These are phyloP conservation scores for Penstemon davidsonii DNA, from an alignment of 257 asterid species.

Conservation along the genomic window DNA sequence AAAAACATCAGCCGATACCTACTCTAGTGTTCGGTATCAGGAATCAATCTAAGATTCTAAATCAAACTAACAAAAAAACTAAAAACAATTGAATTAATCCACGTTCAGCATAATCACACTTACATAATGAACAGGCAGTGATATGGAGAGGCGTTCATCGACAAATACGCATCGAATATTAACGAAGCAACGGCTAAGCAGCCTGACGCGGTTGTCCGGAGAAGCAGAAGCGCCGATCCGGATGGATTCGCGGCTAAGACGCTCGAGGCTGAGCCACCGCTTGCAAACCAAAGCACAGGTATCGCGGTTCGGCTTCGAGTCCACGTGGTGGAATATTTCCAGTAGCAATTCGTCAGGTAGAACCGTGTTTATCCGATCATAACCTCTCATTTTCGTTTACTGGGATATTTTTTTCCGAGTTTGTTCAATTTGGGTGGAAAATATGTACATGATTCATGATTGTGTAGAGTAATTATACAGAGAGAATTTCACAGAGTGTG, in stretches of 20 bases:
- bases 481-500: neutral
- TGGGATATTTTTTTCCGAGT: neutral
- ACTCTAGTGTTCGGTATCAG: too few species aligned
- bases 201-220: conserved; percentile 52
- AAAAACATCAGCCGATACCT: too few species aligned
- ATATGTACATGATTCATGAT: neutral
- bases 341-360: conserved; percentile 75
- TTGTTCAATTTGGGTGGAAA: neutral
- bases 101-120: conserved; percentile 12
- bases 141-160: conserved; percentile 62
- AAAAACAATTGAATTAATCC: too few species aligned
- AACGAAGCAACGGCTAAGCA: conserved; percentile 53
- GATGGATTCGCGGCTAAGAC: conserved; percentile 67
- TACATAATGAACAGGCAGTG: conserved; percentile 51
- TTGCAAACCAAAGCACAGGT: conserved; percentile 76
- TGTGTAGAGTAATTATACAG: neutral
- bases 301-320: conserved; percentile 63
- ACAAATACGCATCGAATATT: conserved; percentile 47
- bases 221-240: conserved; percentile 73
- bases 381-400: conserved; percentile 48
- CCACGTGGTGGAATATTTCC: conserved; percentile 57
- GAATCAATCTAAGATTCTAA: too few species aligned
- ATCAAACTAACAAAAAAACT: too few species aligned
- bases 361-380: conserved; percentile 55
- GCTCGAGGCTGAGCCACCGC: conserved; percentile 85